Conservation (phyloP, 2,329 filamentous ascomycete species). For the Xylaria polymorpha region DNA sequence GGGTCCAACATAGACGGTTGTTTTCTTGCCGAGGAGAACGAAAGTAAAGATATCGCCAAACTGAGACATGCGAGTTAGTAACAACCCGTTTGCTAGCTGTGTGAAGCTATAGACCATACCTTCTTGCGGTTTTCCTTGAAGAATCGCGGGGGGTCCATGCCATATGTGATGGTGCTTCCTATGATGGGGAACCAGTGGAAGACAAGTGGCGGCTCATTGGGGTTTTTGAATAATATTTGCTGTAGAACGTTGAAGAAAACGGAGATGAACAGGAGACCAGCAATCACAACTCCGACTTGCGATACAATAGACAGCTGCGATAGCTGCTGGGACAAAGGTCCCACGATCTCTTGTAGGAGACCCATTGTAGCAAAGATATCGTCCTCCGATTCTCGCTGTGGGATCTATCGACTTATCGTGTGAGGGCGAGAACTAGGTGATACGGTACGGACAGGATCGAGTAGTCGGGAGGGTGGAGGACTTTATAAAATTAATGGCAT, state of each 20-base stretch:
- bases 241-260: constrained; percentile 82
- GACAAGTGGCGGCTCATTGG: constrained; percentile 82
- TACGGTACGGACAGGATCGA: constrained; percentile 7
- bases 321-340: constrained; percentile 64
- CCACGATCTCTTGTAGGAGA: constrained; percentile 63
- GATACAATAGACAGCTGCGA: constrained; percentile 59
- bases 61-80: constrained; percentile 55
- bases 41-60: constrained; percentile 94
- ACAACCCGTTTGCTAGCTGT: constrained; percentile 11
- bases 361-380: constrained; percentile 59
- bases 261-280: constrained; percentile 61
- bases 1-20: constrained; percentile 84
- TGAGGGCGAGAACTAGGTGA: constrained; percentile 13
- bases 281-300: constrained; percentile 61
- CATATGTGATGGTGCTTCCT: constrained; percentile 92
- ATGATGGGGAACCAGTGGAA: constrained; percentile 87
- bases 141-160: constrained; percentile 92
- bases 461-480: constrained; percentile 21
- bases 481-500: constrained; percentile 35
- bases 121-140: constrained; percentile 81
- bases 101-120: constrained; percentile 60
- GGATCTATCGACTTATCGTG: constrained; percentile 16
- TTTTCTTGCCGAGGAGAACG: constrained; percentile 87
- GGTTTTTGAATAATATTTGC: constrained; percentile 84
- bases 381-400: constrained; percentile 25